phyloP scores from a whole-genome alignment of 2,329 filamentous ascomycete genomes.

The Rhexocercosporidium sp. region DNA sequence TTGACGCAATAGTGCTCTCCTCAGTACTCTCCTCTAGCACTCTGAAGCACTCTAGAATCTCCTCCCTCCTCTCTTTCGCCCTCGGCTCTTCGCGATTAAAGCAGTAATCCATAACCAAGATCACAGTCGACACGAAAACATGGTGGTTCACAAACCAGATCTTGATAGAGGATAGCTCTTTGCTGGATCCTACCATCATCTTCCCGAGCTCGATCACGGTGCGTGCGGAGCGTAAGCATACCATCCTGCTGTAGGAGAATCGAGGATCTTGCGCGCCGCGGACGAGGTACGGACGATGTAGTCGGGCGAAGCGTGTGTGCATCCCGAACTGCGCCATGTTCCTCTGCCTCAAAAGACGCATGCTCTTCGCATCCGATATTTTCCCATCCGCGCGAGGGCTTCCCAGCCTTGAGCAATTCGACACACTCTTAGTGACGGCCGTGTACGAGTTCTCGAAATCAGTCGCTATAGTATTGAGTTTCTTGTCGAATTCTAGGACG shows the following conservation, averaged over 20 bases:
- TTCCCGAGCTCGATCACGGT: conserved; percentile 40
- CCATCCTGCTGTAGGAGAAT: conserved; percentile 43
- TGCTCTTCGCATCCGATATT: conserved; percentile 5
- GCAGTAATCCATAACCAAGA: conserved; percentile 47
- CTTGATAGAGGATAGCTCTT: conserved; percentile 33
- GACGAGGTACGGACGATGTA: conserved; percentile 46
- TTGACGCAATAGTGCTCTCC: conserved; percentile 30
- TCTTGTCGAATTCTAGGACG: conserved; percentile 44
- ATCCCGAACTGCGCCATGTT: conserved; percentile 45
- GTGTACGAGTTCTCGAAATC: conserved; percentile 25
- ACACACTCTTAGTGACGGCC: background rate
- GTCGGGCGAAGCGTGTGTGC: conserved; percentile 44
- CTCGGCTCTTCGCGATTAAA: conserved; percentile 40
- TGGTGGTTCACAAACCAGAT: conserved; percentile 42
- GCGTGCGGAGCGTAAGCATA: conserved; percentile 44
- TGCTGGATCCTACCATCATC: conserved; percentile 31
- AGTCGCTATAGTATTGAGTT: conserved; percentile 41
- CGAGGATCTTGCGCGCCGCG: conserved; percentile 38
- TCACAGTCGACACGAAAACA: conserved; percentile 46
- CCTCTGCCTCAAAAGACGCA: conserved; percentile 41
- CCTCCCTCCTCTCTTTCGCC: conserved; percentile 38
- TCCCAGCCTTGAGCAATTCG: background rate
- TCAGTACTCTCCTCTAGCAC: conserved; percentile 40
- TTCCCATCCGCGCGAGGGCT: background rate
- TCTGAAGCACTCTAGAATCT: conserved; percentile 42